Percentiles rank a stretch among this genome's conserved stretches.
These are phyloP conservation scores for Jatropha curcas DNA, from an alignment of 345 rosid species.

Conservation along the genomic window DNA sequence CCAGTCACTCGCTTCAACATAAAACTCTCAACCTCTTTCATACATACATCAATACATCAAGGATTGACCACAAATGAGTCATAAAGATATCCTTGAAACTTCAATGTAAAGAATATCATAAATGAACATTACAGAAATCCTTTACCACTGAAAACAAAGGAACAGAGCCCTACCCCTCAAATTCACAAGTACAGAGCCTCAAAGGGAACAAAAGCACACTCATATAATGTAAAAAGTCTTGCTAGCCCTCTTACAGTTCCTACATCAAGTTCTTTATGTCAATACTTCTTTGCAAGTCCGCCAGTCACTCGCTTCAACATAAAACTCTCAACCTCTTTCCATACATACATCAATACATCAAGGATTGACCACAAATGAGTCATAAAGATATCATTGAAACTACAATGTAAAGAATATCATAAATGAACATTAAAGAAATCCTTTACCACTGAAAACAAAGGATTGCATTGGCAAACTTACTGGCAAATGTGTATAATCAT, in stretches of 20 bases:
- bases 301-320: background rate
- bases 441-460: conserved; percentile 4
- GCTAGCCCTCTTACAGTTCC: background rate
- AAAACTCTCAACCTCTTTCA: too few species aligned
- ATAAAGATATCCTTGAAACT: too few species aligned
- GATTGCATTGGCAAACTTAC: conserved; percentile 44
- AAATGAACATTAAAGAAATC: conserved; percentile 1
- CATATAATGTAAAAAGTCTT: background rate
- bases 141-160: too few species aligned
- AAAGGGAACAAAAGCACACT: background rate
- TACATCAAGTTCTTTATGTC: background rate
- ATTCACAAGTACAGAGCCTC: background rate
- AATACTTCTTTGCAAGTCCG: background rate
- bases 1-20: background rate
- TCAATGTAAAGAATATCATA: too few species aligned
- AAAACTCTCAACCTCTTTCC: too few species aligned
- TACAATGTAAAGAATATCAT: background rate
- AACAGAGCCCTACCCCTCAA: background rate
- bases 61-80: too few species aligned
- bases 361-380: background rate
- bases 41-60: too few species aligned
- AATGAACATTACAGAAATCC: too few species aligned
- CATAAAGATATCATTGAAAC: background rate
- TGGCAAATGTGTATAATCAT: conserved; percentile 90
- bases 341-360: background rate